Evolutionary conservation across 2,329 filamentous ascomycete species (phyloP).

Genomic region (Dissoconium aciculare): DNA sequence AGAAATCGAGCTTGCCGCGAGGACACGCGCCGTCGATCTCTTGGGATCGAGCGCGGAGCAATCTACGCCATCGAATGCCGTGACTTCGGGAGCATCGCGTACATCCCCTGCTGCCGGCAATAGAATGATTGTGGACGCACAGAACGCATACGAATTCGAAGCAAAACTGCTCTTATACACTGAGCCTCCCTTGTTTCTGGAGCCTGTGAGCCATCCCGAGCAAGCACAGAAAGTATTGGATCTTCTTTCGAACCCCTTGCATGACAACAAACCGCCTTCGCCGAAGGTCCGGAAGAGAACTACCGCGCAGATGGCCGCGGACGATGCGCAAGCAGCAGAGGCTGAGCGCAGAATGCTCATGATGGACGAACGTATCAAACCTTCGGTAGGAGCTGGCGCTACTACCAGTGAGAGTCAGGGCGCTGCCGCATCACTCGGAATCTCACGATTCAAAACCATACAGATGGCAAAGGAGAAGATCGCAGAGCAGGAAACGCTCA

Average conservation of each 20-base stretch:
- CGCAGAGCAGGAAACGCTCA: constrained; percentile 42
- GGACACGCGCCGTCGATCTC: constrained; percentile 45
- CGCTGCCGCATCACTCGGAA: constrained; percentile 56
- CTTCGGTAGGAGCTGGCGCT: constrained; percentile 40
- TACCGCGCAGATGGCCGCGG: constrained; percentile 83
- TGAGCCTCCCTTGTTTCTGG: constrained; percentile 58
- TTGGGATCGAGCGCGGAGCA: constrained; percentile 26
- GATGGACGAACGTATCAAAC: constrained; percentile 66
- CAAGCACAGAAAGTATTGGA: constrained; percentile 60
- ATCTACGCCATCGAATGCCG: constrained; percentile 29
- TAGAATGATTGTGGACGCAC: constrained; percentile 60
- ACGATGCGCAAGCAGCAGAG: constrained; percentile 79
- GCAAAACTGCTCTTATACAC: constrained; percentile 60
- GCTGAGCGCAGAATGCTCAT: constrained; percentile 87
- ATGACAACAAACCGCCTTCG: constrained; percentile 59
- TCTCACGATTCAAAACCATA: constrained; percentile 83
- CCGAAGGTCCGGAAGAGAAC: constrained; percentile 88
- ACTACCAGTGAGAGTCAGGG: constrained; percentile 56
- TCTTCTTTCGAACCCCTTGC: constrained; percentile 58
- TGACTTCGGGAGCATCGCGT: constrained; percentile 50
- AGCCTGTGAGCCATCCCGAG: constrained; percentile 54
- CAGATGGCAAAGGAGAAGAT: constrained; percentile 54
- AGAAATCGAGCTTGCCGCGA: constrained; percentile 63
- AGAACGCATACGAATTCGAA: constrained; percentile 60
- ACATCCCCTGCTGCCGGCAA: constrained; percentile 21